Evolutionary conservation across 2,329 filamentous ascomycete species (phyloP), one percentile per base, ranked within the genome.

Genomic region (Diaporthe sp.): DNA sequence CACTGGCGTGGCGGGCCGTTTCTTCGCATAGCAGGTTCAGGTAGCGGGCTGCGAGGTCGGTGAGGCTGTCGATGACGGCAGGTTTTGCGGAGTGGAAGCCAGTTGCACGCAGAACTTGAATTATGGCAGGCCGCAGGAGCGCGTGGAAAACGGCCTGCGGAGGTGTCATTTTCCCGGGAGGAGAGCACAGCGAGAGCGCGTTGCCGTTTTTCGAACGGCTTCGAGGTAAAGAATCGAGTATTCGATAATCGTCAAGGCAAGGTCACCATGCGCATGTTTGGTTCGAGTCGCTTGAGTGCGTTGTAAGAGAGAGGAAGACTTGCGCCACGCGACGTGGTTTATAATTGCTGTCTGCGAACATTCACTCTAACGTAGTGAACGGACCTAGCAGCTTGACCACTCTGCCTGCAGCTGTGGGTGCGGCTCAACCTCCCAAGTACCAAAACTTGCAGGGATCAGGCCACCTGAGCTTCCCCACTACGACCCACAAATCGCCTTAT

Each of bases 91-190:
- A 90, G 83, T 97, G 94, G 86, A 97, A 98, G 82, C 96, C 96
- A 34, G 95, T 93, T 42, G 96, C 95, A 81, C 96, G 95, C 71
- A 98, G 92, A 81, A 98, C 96, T 85, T 98, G 95, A 75, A 98
- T 91, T 76, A 98, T 91, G 65, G 93, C 93, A 2, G 96, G 96
- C 57, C 95, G 95, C 75, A 98, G 89, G 78, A 98, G 92, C 76
- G 94, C 93, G 84, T 95, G 93, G 85, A 88, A 90, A 74, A 90
- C 84, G n/a, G 87, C 83, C 13, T 86, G 84, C 4, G 86, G 87
- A 44, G 81, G 85, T 77, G 85, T 85, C 87, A 89, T 90, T 60
- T 75, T 83, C 75, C 13, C 15, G 20, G n/a, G 20, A 42, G 2
- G 9, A 51, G 44, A 25, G 10, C 44, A 39, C 17, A n/a, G 22